Conservation (phyloP, 1,139 yeast genomes). For the Candida tetrigidarum region DNA sequence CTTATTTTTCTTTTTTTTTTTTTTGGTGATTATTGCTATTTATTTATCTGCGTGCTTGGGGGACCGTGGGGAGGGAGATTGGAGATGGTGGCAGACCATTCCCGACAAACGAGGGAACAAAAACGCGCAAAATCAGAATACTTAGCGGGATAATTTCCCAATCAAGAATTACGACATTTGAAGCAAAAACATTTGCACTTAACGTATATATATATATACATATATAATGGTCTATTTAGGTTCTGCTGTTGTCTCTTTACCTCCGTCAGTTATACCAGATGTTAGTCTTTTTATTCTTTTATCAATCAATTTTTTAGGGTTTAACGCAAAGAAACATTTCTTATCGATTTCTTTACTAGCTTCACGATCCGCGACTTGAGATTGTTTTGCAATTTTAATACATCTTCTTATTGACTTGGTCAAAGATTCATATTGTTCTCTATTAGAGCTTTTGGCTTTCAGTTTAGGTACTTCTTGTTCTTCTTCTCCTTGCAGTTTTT, state of each 20-base stretch:
- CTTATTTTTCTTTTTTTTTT: not conserved
- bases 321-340: slow-evolving; percentile 63
- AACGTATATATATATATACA: no score
- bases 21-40: not conserved
- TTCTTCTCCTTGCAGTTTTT: not conserved
- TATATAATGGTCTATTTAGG: slow-evolving; percentile 1
- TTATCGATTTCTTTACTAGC: slow-evolving; percentile 66
- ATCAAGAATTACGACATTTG: not conserved
- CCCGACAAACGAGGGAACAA: not conserved
- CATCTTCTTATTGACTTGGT: slow-evolving; percentile 53
- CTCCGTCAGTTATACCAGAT: not conserved
- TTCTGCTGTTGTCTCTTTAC: slow-evolving; percentile 6
- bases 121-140: not conserved
- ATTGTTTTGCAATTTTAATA: slow-evolving; percentile 44
- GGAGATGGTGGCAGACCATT: not conserved
- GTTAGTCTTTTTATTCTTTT: slow-evolving; percentile 35
- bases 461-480: slow-evolving; percentile 11
- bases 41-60: not conserved
- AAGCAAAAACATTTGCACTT: not conserved
- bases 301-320: slow-evolving; percentile 57
- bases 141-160: not conserved
- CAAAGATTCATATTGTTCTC: slow-evolving; percentile 45
- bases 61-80: no score
- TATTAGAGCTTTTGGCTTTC: slow-evolving; percentile 10
- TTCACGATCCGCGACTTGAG: slow-evolving; percentile 55